Percentiles rank a stretch among this genome's conserved stretches.
These are phyloP conservation scores for Sphagnurus paluster DNA, from an alignment of 1,284 basidiomycete genomes.

Conservation along the genomic window DNA sequence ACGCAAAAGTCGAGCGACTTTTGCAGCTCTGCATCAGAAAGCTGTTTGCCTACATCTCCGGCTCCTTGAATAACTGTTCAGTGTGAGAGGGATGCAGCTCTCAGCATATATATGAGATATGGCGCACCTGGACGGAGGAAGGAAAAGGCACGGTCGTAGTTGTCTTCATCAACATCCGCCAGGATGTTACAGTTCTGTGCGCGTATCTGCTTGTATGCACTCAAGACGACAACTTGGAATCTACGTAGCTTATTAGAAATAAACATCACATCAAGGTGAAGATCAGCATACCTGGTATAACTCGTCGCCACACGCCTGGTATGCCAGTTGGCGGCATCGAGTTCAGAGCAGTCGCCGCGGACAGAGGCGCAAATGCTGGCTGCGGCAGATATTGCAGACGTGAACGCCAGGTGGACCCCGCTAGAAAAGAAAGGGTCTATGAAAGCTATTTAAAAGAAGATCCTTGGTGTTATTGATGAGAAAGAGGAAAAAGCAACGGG, in stretches of 20 bases:
- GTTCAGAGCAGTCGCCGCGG: slow-evolving; percentile 55
- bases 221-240: slow-evolving; percentile 73
- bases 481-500: neutral
- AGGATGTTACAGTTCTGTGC: slow-evolving; percentile 57
- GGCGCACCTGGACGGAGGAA: slow-evolving; percentile 58
- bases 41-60: slow-evolving; percentile 65
- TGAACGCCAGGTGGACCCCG: slow-evolving; percentile 68
- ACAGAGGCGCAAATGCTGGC: slow-evolving; percentile 64
- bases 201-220: slow-evolving; percentile 72
- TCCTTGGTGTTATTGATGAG: slow-evolving; percentile 1
- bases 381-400: slow-evolving; percentile 63
- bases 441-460: slow-evolving; percentile 45
- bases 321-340: slow-evolving; percentile 56
- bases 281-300: slow-evolving; percentile 48
- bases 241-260: slow-evolving; percentile 28
- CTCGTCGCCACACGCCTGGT: slow-evolving; percentile 58
- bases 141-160: slow-evolving; percentile 67
- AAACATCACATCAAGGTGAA: neutral
- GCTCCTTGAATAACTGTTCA: slow-evolving; percentile 71
- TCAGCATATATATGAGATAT: neutral
- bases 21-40: slow-evolving; percentile 72
- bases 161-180: slow-evolving; percentile 62
- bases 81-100: neutral
- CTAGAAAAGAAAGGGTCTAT: slow-evolving; percentile 77
- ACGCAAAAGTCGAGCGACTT: slow-evolving; percentile 61